A percentile compares a stretch with the other conserved stretches of the same genome.
phyloP scores from a whole-genome alignment of 2,329 filamentous ascomycete species.

The Penicillium italicum region DNA sequence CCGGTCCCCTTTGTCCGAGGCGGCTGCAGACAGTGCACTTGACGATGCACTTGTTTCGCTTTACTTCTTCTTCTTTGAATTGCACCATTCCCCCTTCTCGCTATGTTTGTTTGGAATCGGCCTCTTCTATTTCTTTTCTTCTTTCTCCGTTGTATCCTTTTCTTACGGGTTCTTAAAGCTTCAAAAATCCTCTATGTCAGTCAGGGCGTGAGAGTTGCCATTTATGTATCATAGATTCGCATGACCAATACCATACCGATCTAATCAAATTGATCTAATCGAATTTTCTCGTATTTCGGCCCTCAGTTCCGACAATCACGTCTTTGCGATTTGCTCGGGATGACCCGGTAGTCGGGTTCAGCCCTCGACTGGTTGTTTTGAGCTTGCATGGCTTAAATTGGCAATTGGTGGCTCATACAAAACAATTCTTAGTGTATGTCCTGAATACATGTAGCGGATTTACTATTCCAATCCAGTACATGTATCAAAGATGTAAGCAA shows the following conservation, averaged over 20 bases:
- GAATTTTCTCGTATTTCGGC: not conserved
- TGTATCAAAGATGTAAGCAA: not conserved
- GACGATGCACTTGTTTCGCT: slow-evolving; percentile 18
- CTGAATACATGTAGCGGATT: not conserved
- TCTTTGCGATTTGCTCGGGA: not conserved
- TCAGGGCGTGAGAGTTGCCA: slow-evolving; percentile 22
- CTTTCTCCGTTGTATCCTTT: slow-evolving; percentile 22
- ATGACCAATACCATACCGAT: slow-evolving; percentile 26
- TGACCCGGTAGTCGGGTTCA: not conserved
- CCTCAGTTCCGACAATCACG: not conserved
- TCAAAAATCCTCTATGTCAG: slow-evolving; percentile 17
- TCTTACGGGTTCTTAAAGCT: slow-evolving; percentile 22
- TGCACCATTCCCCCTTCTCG: slow-evolving; percentile 16
- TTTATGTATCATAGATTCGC: slow-evolving; percentile 37
- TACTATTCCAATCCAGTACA: not conserved
- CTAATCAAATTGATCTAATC: slow-evolving; percentile 15
- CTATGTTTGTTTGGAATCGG: slow-evolving; percentile 17
- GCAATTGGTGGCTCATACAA: not conserved
- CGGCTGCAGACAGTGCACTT: slow-evolving; percentile 11
- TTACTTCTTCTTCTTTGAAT: slow-evolving; percentile 9
- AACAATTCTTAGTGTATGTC: not conserved
- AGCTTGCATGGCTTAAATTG: not conserved
- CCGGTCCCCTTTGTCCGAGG: not conserved
- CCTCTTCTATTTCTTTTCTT: slow-evolving; percentile 21
- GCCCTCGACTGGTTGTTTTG: not conserved